Evolutionary conservation across 768 basidiomycete species (phyloP).

Genomic region (Tricholoma bakamatsutake): DNA sequence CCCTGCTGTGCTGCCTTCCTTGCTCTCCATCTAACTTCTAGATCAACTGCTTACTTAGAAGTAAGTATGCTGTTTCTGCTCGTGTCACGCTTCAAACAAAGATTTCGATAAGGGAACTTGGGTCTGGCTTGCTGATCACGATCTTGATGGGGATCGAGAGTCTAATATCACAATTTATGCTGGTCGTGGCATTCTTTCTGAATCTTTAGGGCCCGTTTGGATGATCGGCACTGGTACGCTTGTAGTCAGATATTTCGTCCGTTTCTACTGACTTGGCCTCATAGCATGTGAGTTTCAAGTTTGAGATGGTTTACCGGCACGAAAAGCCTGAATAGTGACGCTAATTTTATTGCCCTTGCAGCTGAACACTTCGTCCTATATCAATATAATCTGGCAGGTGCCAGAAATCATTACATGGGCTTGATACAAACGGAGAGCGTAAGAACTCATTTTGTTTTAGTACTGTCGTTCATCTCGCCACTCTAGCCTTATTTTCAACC

Average conservation of each 20-base stretch:
- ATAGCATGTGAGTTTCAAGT: background rate
- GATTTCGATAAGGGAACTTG: slow-evolving; percentile 50
- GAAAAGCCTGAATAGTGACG: background rate
- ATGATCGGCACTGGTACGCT: slow-evolving; percentile 64
- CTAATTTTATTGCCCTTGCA: slow-evolving; percentile 13
- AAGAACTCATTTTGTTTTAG: slow-evolving; percentile 14
- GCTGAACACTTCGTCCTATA: slow-evolving; percentile 71
- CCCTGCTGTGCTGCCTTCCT: slow-evolving; percentile 64
- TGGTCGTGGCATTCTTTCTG: slow-evolving; percentile 72
- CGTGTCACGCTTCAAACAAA: background rate
- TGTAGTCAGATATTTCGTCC: background rate
- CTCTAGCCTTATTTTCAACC: slow-evolving; percentile 68
- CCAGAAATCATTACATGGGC: slow-evolving; percentile 65
- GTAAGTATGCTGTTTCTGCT: slow-evolving; percentile 22
- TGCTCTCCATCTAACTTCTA: slow-evolving; percentile 52
- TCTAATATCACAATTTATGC: slow-evolving; percentile 52
- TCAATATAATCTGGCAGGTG: slow-evolving; percentile 60
- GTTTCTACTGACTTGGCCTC: background rate
- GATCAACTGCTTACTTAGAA: slow-evolving; percentile 60
- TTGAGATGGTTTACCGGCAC: background rate
- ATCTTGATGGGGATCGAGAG: slow-evolving; percentile 51
- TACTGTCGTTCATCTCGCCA: background rate
- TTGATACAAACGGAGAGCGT: slow-evolving; percentile 73
- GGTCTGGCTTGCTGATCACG: slow-evolving; percentile 82
- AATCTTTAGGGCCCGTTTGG: slow-evolving; percentile 77